These are phyloP conservation scores for Rubia occidens DNA, from an alignment of 305 asterid genomes.

Conservation along the genomic window DNA sequence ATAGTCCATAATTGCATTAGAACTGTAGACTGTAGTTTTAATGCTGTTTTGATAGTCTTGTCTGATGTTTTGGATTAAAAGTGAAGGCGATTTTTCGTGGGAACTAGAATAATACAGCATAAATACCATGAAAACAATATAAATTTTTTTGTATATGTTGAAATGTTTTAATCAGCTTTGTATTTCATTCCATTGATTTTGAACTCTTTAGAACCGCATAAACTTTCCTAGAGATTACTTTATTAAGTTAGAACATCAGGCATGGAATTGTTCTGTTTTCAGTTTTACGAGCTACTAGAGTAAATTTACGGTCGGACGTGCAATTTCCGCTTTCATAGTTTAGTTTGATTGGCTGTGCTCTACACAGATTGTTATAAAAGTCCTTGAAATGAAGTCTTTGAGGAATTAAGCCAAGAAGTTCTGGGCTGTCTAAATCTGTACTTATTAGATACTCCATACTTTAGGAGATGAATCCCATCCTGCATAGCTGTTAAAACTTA, in stretches of 20 bases:
- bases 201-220: not conserved
- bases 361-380: not conserved
- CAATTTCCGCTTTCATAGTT: not conserved
- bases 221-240: not conserved
- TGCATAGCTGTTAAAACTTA: not conserved
- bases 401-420: not conserved
- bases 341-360: not conserved
- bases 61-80: slow-evolving; percentile 1
- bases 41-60: not conserved
- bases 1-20: not conserved
- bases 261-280: not conserved
- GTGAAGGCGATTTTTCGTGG: not conserved
- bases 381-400: not conserved
- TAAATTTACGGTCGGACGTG: not conserved
- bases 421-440: not conserved
- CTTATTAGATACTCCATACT: not conserved
- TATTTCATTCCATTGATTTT: not conserved
- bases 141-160: not conserved
- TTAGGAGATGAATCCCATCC: not conserved
- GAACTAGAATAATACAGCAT: not conserved
- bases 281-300: not conserved
- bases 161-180: not conserved
- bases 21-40: not conserved
- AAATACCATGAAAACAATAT: not conserved
- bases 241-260: not conserved